A percentile compares a stretch with the other conserved stretches of the same genome.
phyloP scores from a whole-genome alignment of 768 basidiomycete genomes.

The Coprinopsis sp. region DNA sequence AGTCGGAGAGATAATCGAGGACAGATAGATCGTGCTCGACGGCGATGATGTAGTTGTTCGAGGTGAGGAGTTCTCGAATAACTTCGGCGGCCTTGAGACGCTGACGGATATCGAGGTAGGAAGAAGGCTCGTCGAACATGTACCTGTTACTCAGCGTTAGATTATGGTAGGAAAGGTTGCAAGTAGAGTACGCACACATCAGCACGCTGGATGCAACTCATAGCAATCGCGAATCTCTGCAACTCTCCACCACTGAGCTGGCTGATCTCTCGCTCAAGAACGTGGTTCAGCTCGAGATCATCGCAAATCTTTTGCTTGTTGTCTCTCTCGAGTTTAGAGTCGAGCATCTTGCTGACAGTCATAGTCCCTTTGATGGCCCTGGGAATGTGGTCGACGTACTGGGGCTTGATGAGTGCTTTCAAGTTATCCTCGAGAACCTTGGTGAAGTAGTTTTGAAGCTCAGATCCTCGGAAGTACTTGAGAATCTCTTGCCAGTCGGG shows the following conservation, averaged over 20 bases:
- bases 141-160: slow-evolving; percentile 48
- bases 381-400: slow-evolving; percentile 99
- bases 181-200: slow-evolving; percentile 86
- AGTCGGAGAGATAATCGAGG: slow-evolving; percentile 97
- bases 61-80: slow-evolving; percentile 79
- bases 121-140: slow-evolving; percentile 99
- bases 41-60: slow-evolving; percentile 89
- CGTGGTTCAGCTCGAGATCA: slow-evolving; percentile 82
- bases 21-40: slow-evolving; percentile 99
- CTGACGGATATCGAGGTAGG: slow-evolving; percentile 96
- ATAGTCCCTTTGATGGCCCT: slow-evolving; percentile 87
- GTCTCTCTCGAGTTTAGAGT: slow-evolving; percentile 81
- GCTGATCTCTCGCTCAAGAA: slow-evolving; percentile 77
- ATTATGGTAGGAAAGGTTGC: background rate
- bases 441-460: slow-evolving; percentile 99
- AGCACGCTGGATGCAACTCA: slow-evolving; percentile 91
- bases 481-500: slow-evolving; percentile 99
- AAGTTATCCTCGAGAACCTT: slow-evolving; percentile 98
- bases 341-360: slow-evolving; percentile 89
- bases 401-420: slow-evolving; percentile 98
- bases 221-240: slow-evolving; percentile 96
- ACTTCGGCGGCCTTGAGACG: slow-evolving; percentile 92
- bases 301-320: slow-evolving; percentile 86
- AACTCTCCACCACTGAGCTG: slow-evolving; percentile 96
- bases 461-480: slow-evolving; percentile 97